Base-by-base conservation (phyloP, 2,329 filamentous ascomycete genomes). In the Verticillium dahliae region DNA sequence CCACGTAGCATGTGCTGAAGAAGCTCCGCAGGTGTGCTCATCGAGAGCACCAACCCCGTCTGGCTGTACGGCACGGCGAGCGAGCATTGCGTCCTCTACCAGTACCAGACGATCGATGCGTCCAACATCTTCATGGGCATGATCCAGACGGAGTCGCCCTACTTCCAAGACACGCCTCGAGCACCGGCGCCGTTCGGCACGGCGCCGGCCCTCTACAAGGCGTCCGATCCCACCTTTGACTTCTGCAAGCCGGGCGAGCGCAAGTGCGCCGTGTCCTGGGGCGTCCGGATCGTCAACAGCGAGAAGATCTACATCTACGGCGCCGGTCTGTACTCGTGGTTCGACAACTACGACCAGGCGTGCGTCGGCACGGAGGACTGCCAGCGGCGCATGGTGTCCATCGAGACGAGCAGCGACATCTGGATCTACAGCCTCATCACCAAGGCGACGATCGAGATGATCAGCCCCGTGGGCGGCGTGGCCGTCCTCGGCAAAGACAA, bases 81-180 rank as follows among this genome's bases (percentile, higher is more conserved):
- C 2, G 80, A 83, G 68, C 80, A 83, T 70, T 75, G 72, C 11
- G 73, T 78, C 27, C 69, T 82, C 38, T 80, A 79, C 65, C 78
- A 83, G 64, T 83, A 82, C 70, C 76, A 81, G 62, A 69, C 82
- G 66, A 69, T 71, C 50, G 73, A 73, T n/a, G 78, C 80, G 2
- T 75, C 77, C 68, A 75, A 81, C 67, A 69, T 82, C 67, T 82
- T 76, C 69, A 75, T 78, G 64, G 80, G 79, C 18, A 73, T 80
- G 62, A 79, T 83, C 56, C 81, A 85, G 65, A 81, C 83, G 61
- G 82, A 85, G 67, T 82, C 82, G 2, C 80, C 83, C 2, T 86
- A 86, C 72, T 85, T 77, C 72, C 82, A 85, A 70, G 76, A 79
- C 60, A 80, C 78, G 65, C 82, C 82, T 15, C 56, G 52, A 5